These are phyloP conservation scores for Marchantia paleacea DNA, from an alignment of 225 moss, liverwort and hornwort species.

Conservation along the genomic window DNA sequence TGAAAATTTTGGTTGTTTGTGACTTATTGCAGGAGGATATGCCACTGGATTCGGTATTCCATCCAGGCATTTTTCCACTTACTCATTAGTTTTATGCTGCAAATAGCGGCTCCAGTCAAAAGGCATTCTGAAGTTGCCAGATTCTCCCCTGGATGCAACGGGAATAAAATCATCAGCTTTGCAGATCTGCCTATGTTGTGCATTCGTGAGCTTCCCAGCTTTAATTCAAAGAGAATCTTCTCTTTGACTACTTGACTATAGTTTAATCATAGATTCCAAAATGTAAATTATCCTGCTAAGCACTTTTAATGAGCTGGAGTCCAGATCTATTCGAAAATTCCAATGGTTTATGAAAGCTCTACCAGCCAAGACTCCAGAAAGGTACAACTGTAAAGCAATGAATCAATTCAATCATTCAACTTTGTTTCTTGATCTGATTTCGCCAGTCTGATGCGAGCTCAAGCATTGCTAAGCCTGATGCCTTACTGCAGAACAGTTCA, in stretches of 20 bases:
- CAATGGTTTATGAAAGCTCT: not conserved
- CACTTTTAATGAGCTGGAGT: conserved; percentile 1
- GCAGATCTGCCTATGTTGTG: not conserved
- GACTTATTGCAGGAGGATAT: too few species aligned
- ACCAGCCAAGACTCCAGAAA: not conserved
- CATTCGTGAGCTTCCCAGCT: not conserved
- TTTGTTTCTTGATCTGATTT: too few species aligned
- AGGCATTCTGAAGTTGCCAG: not conserved
- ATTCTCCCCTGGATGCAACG: not conserved
- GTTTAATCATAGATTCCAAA: not conserved
- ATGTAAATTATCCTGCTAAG: not conserved
- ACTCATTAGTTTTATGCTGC: not conserved
- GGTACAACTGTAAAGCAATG: too few species aligned
- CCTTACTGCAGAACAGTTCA: too few species aligned
- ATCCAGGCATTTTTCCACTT: too few species aligned
- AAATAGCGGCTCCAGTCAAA: not conserved
- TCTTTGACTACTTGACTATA: not conserved
- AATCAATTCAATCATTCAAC: too few species aligned
- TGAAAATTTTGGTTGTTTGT: too few species aligned
- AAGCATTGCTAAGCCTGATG: too few species aligned
- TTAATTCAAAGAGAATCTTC: not conserved
- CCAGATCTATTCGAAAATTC: not conserved
- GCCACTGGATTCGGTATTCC: too few species aligned
- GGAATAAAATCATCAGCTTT: not conserved
- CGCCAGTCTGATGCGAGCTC: too few species aligned